These are phyloP conservation scores for Penicillium silybi DNA, from an alignment of 495 filamentous ascomycete genomes.

Conservation along the genomic window DNA sequence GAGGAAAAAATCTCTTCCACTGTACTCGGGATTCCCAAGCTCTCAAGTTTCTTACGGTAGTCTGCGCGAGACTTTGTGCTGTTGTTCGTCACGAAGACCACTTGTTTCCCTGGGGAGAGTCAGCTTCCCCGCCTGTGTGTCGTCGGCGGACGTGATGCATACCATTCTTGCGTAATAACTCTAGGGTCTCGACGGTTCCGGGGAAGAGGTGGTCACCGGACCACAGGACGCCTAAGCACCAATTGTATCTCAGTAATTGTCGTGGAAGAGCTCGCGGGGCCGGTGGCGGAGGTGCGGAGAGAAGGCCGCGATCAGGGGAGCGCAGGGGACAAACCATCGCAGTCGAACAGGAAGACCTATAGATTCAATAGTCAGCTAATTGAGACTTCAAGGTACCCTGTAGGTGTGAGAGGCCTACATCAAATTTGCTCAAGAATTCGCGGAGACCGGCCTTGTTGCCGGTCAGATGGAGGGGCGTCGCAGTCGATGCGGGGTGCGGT, in stretches of 20 bases:
- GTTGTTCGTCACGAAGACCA: slow-evolving; percentile 98
- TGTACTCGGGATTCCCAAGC: slow-evolving; percentile 71
- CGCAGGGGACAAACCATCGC: slow-evolving; percentile 70
- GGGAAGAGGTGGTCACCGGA: slow-evolving; percentile 87
- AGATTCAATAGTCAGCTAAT: neutral
- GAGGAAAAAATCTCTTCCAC: slow-evolving; percentile 94
- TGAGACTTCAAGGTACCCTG: neutral
- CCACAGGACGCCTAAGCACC: slow-evolving; percentile 81
- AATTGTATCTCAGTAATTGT: slow-evolving; percentile 27
- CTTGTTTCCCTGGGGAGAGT: slow-evolving; percentile 67
- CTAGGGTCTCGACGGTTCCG: slow-evolving; percentile 75
- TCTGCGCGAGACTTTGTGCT: slow-evolving; percentile 91
- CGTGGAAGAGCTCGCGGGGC: neutral
- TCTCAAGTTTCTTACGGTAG: slow-evolving; percentile 87
- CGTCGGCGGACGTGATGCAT: slow-evolving; percentile 4
- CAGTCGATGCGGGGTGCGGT: slow-evolving; percentile 23
- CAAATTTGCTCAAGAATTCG: slow-evolving; percentile 83
- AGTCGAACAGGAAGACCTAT: slow-evolving; percentile 92
- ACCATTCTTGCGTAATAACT: slow-evolving; percentile 78
- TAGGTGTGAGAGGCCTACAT: slow-evolving; percentile 57
- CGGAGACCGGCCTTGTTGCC: slow-evolving; percentile 70
- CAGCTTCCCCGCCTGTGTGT: neutral
- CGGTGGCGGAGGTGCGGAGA: neutral
- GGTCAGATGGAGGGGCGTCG: slow-evolving; percentile 67
- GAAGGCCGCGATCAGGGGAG: slow-evolving; percentile 8